Conservation (phyloP, 169 alveolate genomes). For the Plasmodium yoelii region DNA sequence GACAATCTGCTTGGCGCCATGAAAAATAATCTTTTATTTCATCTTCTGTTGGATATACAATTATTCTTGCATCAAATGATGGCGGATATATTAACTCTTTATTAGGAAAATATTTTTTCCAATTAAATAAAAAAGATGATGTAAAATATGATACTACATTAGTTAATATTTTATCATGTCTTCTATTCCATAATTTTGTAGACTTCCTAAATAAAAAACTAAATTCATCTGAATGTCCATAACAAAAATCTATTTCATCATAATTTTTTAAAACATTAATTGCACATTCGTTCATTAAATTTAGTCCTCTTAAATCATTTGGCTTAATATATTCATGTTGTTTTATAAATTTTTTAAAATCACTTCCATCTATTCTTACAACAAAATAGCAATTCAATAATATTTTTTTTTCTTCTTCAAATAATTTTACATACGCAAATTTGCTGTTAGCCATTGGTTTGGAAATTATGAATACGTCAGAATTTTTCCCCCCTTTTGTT, state of each 20-base stretch:
- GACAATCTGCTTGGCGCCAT: slow-evolving; percentile 96
- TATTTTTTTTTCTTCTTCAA: slow-evolving; percentile 90
- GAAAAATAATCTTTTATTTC: slow-evolving; percentile 92
- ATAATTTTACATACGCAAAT: slow-evolving; percentile 91
- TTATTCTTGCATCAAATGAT: slow-evolving; percentile 94
- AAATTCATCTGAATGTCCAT: slow-evolving; percentile 96
- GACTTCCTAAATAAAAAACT: slow-evolving; percentile 79
- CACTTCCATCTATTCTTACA: slow-evolving; percentile 96
- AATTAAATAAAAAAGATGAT: slow-evolving; percentile 90
- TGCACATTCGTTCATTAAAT: slow-evolving; percentile 94
- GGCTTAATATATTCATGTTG: slow-evolving; percentile 94
- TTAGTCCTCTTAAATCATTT: slow-evolving; percentile 92
- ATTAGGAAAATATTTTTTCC: slow-evolving; percentile 88
- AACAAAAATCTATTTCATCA: slow-evolving; percentile 94
- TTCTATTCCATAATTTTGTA: slow-evolving; percentile 78
- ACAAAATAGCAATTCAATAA: slow-evolving; percentile 93
- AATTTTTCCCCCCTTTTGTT: no score
- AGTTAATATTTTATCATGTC: slow-evolving; percentile 89
- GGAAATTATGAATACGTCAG: no score
- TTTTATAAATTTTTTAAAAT: slow-evolving; percentile 92
- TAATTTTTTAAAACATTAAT: slow-evolving; percentile 91
- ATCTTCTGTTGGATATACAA: slow-evolving; percentile 92
- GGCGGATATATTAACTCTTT: slow-evolving; percentile 89
- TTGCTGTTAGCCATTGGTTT: slow-evolving; percentile 68
- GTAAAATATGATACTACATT: slow-evolving; percentile 93